A percentile compares a stretch with the other conserved stretches of the same genome.
phyloP scores from a whole-genome alignment of 805 yeast species.

The Kregervanrija pseudodelftensis region DNA sequence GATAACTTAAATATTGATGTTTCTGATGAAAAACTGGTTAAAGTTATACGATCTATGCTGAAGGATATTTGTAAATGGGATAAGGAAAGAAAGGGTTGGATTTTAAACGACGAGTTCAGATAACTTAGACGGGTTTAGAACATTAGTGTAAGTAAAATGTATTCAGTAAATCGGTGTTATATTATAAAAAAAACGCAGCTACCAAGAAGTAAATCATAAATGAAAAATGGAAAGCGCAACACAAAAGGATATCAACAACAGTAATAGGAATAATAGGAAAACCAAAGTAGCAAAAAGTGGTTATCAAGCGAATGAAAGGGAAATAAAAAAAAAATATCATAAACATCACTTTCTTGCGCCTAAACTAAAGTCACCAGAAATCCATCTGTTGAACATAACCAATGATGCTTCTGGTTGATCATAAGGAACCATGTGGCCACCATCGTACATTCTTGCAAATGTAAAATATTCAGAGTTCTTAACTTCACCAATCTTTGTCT shows the following conservation, averaged over 20 bases:
- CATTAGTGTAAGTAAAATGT: not conserved
- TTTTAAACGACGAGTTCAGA: conserved; percentile 47
- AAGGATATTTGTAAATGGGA: conserved; percentile 66
- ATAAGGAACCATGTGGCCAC: conserved; percentile 91
- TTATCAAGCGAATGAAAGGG: not conserved
- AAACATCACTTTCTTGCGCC: conserved; percentile 13
- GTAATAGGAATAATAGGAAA: not conserved
- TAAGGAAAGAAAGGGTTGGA: conserved; percentile 53
- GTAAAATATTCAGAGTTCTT: conserved; percentile 68
- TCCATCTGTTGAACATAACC: conserved; percentile 71
- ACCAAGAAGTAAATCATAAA: not conserved
- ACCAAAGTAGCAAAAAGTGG: not conserved
- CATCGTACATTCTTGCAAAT: conserved; percentile 69
- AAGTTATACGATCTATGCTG: conserved; percentile 60
- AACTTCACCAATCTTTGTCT: conserved; percentile 56
- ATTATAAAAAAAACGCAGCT: not conserved
- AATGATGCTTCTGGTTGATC: conserved; percentile 75
- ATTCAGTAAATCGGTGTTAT: not conserved
- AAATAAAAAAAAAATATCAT: not conserved
- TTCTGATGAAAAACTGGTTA: conserved; percentile 45
- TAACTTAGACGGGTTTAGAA: conserved; percentile 1
- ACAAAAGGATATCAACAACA: not conserved
- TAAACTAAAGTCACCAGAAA: conserved; percentile 44
- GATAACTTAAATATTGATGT: conserved; percentile 27
- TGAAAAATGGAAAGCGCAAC: not conserved